Percentiles rank a stretch among this genome's conserved stretches.
Evolutionary conservation across 2,329 filamentous ascomycete species (phyloP).

Genomic region (Calonectria hawksworthii): DNA sequence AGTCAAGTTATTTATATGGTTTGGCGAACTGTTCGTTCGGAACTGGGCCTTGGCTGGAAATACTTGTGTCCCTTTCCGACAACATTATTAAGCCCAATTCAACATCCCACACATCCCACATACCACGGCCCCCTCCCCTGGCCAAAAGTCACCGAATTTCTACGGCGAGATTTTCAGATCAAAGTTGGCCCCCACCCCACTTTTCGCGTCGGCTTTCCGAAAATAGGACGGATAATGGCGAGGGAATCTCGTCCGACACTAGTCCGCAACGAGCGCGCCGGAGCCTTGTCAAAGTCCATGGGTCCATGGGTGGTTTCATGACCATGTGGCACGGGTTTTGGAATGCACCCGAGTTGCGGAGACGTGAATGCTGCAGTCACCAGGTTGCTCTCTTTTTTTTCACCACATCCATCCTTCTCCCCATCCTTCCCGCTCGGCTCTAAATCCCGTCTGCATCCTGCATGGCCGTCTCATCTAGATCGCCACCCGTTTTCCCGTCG

Average conservation of each 20-base stretch:
- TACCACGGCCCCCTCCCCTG: too few species aligned
- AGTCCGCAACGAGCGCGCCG: background rate
- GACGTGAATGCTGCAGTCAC: background rate
- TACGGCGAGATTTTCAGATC: background rate
- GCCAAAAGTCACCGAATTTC: background rate
- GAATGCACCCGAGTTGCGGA: background rate
- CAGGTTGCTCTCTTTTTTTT: background rate
- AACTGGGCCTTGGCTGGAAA: too few species aligned
- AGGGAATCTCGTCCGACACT: background rate
- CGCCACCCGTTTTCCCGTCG: background rate
- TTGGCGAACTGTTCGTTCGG: background rate
- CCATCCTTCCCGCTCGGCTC: background rate
- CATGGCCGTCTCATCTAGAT: background rate
- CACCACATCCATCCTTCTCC: too few species aligned
- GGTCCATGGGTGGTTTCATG: background rate
- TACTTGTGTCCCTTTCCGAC: too few species aligned
- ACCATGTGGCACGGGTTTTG: constrained; percentile 5
- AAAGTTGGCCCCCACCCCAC: background rate
- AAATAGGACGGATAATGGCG: background rate
- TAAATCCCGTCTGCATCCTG: background rate
- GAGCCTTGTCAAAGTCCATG: background rate
- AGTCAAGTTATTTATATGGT: background rate
- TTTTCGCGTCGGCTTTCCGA: background rate
- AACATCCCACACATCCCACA: too few species aligned
- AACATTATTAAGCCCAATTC: background rate